Conservation (phyloP, 805 yeast species). For the Metschnikowia peoriensis region DNA sequence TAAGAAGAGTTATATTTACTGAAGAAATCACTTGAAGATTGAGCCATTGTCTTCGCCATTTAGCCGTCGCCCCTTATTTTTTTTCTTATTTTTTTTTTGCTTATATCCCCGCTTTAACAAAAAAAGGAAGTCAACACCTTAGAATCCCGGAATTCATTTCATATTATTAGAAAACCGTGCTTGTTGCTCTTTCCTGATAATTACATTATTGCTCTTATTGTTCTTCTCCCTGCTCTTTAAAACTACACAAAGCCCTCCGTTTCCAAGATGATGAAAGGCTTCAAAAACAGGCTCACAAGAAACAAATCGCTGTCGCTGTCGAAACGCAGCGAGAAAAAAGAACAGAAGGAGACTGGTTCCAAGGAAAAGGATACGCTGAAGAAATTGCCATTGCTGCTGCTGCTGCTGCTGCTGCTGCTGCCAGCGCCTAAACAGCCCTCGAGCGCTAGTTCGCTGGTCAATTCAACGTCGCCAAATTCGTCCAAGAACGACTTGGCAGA, state of each 20-base stretch:
- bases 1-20: background rate
- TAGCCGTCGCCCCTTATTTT: background rate
- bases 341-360: constrained; percentile 27
- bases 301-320: constrained; percentile 34
- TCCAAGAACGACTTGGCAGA: constrained; percentile 24
- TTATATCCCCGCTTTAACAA: too few relatives aligned
- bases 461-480: constrained; percentile 33
- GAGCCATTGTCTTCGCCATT: too few relatives aligned
- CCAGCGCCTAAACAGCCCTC: constrained; percentile 12
- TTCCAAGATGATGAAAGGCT: constrained; percentile 70
- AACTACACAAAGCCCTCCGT: background rate
- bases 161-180: too few relatives aligned
- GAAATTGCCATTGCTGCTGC: background rate
- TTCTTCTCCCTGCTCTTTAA: background rate
- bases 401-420: constrained; percentile 1
- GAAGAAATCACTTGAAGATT: too few relatives aligned
- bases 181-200: background rate
- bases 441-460: constrained; percentile 24
- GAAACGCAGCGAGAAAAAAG: constrained; percentile 37
- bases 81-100: too few relatives aligned
- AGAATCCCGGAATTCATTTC: too few relatives aligned
- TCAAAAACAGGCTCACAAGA: constrained; percentile 54
- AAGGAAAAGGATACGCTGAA: constrained; percentile 27
- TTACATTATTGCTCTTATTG: too few relatives aligned
- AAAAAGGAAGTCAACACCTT: too few relatives aligned